Evolutionary conservation across 1,139 yeast genomes (phyloP), one percentile per base, ranked within the genome.

Genomic region (Kurtzmaniella quercitrusa): DNA sequence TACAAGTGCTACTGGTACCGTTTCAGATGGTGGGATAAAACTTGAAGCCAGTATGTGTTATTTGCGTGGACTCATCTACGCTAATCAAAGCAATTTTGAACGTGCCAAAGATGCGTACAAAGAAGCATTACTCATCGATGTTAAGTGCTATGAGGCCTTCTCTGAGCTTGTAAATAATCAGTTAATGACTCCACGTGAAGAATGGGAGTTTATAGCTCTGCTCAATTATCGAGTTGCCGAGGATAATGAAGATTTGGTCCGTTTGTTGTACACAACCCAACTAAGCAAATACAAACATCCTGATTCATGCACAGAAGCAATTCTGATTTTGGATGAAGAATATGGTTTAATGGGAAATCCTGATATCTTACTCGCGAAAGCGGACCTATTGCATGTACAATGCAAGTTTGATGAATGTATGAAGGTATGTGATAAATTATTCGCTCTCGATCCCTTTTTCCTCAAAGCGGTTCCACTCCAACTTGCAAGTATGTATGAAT

Each of bases 111-210:
- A 86, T 45, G 85, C 95, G 45, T 91, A 82, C 57, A 82, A 82
- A 54, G 96, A 89, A 56, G 97, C 98, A 0, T 81, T 91, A 0
- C 54, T 78, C 50, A 88, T 87, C 1, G 98, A 94, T 61, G 91
- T 87, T 9, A 88, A 89, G 58, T 93, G 98, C 61, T 93, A 74
- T 60, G 98, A 94, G 53, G 98, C 98, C 0, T 88, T 88, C 59
- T 80, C 87, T 53, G 93, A 86, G 56, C 71, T 94, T 41, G 76
- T 88, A 2, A 67, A 76, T 33, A 86, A 87, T 53, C 84, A 83
- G 55, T 72, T 91, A 49, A 68, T 94, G 68, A 78, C 95, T 0
- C 95, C 98, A 0, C 66, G 71, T 18, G 98, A 93, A 56, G 93
- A 93, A 61, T 86, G 96, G 94, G 88, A 84, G 34, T 76, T 94